phyloP scores from a whole-genome alignment of 2,329 filamentous ascomycete species.

The Aschersonia sp. region DNA sequence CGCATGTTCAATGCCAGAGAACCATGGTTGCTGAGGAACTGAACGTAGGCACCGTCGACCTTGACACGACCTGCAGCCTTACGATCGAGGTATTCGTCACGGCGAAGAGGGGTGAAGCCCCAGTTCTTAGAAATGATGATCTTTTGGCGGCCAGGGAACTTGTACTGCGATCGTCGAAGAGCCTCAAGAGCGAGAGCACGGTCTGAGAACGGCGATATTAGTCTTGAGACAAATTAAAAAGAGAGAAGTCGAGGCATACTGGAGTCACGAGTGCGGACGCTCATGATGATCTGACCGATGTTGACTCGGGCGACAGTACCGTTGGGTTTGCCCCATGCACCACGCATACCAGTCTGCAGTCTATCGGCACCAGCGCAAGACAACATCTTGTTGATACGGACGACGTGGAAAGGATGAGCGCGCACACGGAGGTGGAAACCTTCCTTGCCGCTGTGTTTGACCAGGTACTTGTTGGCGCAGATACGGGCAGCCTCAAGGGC shows the following conservation, averaged over 20 bases:
- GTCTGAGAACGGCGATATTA: slow-evolving; percentile 34
- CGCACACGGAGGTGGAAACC: slow-evolving; percentile 63
- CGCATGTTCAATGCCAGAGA: slow-evolving; percentile 73
- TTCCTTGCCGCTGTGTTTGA: slow-evolving; percentile 60
- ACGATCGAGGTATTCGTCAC: slow-evolving; percentile 93
- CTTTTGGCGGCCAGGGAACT: slow-evolving; percentile 99
- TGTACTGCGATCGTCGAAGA: slow-evolving; percentile 98
- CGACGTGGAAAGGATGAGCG: slow-evolving; percentile 98
- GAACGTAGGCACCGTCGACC: slow-evolving; percentile 97
- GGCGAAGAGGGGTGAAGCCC: slow-evolving; percentile 97
- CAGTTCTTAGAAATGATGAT: slow-evolving; percentile 99
- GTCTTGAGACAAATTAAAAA: neutral
- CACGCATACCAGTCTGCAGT: slow-evolving; percentile 99
- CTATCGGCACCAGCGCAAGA: slow-evolving; percentile 99
- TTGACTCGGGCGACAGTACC: slow-evolving; percentile 98
- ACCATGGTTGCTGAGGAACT: slow-evolving; percentile 96
- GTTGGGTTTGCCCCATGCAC: slow-evolving; percentile 99
- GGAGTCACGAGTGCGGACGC: slow-evolving; percentile 89
- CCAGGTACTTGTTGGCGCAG: slow-evolving; percentile 97
- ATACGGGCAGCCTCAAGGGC: slow-evolving; percentile 99
- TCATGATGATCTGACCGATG: slow-evolving; percentile 98
- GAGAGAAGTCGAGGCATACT: slow-evolving; percentile 35
- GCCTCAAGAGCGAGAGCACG: slow-evolving; percentile 91
- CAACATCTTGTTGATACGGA: slow-evolving; percentile 99
- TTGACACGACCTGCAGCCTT: slow-evolving; percentile 87